These are phyloP conservation scores for Peronosclerospora sorghi DNA, from an alignment of 352 stramenopile genomes.

Conservation along the genomic window DNA sequence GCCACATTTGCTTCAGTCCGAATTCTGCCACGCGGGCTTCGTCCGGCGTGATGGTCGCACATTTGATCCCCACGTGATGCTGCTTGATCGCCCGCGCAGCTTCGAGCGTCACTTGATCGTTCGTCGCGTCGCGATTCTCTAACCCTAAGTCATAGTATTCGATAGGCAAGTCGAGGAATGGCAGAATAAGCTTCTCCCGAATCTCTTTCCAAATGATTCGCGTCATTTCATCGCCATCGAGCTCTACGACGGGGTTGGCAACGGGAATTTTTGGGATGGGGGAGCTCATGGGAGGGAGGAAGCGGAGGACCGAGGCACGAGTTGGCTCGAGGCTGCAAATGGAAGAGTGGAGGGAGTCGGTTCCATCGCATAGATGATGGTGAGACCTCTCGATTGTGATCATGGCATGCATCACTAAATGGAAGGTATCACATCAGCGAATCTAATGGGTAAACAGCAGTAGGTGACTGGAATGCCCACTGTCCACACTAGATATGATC, in stretches of 20 bases:
- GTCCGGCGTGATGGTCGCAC: slow-evolving; percentile 83
- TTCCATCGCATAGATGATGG: too few species aligned
- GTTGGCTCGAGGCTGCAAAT: too few species aligned
- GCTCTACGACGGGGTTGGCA: slow-evolving; percentile 71
- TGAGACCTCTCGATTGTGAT: too few species aligned
- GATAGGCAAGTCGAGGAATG: slow-evolving; percentile 77
- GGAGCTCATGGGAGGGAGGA: slow-evolving; percentile 6
- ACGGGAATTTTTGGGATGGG: slow-evolving; percentile 62
- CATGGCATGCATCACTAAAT: too few species aligned
- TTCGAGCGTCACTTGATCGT: slow-evolving; percentile 76
- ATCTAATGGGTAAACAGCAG: too few species aligned
- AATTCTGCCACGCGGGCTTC: slow-evolving; percentile 77
- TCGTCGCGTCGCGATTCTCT: slow-evolving; percentile 65
- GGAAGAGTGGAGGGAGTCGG: too few species aligned
- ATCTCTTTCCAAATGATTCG: slow-evolving; percentile 65
- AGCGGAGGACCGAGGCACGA: not conserved
- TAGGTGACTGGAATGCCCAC: too few species aligned
- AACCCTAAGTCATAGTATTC: slow-evolving; percentile 82
- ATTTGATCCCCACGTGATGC: slow-evolving; percentile 83
- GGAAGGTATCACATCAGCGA: too few species aligned
- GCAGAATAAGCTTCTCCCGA: slow-evolving; percentile 59
- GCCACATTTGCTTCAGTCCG: slow-evolving; percentile 79
- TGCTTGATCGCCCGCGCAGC: slow-evolving; percentile 67
- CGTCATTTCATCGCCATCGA: slow-evolving; percentile 84
- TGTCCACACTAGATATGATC: too few species aligned